Base-by-base conservation (phyloP, 495 filamentous ascomycete genomes). In the Penicillium flavigenum region DNA sequence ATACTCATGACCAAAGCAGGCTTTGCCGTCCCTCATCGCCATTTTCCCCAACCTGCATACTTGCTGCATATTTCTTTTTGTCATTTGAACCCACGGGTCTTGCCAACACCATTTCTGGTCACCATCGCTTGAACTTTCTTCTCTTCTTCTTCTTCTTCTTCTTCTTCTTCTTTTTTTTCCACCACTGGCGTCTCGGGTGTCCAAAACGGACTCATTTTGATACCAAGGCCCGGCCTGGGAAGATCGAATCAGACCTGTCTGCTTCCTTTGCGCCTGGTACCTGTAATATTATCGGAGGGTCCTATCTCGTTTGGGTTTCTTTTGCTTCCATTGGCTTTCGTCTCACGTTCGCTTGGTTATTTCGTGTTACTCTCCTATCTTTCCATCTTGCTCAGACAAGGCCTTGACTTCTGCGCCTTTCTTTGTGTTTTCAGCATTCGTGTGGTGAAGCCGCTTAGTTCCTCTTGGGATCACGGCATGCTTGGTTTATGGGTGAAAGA, bases 1-100 rank as follows among this genome's bases (percentile, higher is more conserved):
- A 69, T 58, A n/a, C 63, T 53, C 53, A 74, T 68, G 73, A 77
- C 74, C 72, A 74, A 77, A 77, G 76, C 76, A 59, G 76, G 76
- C 76, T 77, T 78, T 77, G 69, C 63, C 64, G 70, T 79, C 70
- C 62, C 66, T 76, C 60, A 62, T 64, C 61, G 61, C 49, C 54
- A 60, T 32, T 32, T 38, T 54, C 24, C 5, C 17, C 43, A 27
- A 20, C 17, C 38, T 55, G 52, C 52, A 55, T 55, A 47, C 43
- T n/a, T 29, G 19, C 20, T 47, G 43, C 52, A 47, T 47, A n/a
- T 64, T 61, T 55, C 24, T 50, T 55, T 29, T 50, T 27, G 22
- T 58, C 52, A 27, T 38, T 51, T 63, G 56, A 53, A 41, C 56
- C 55, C 12, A 52, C 53, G 54, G 58, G 59, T 57, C 50, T 26